Conservation (phyloP, 495 filamentous ascomycete genomes). For the Tuber magnatum region DNA sequence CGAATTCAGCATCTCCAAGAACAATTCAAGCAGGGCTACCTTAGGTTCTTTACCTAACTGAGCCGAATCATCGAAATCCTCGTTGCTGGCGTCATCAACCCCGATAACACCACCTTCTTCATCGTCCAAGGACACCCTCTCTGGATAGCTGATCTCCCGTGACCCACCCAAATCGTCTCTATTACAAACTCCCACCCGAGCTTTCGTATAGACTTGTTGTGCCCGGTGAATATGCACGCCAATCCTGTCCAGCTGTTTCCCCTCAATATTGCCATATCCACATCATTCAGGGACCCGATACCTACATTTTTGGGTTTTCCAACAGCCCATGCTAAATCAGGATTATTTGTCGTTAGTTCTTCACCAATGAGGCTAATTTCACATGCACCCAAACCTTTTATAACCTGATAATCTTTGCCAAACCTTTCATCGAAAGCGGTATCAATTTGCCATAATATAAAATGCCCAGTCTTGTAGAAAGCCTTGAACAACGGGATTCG, state of each 20-base stretch:
- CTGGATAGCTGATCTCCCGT: neutral
- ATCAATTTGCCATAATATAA: conserved; percentile 33
- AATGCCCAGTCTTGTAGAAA: conserved; percentile 5
- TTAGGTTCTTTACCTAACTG: conserved; percentile 13
- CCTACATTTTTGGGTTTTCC: neutral
- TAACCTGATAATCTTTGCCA: conserved; percentile 13
- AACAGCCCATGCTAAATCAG: conserved; percentile 18
- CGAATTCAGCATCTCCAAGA: neutral
- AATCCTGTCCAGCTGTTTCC: neutral
- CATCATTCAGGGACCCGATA: neutral
- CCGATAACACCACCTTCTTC: neutral
- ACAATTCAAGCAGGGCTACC: conserved; percentile 39
- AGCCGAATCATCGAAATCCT: conserved; percentile 2
- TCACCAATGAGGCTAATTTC: neutral
- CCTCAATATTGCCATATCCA: neutral
- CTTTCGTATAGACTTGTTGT: neutral
- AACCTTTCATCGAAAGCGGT: conserved; percentile 26
- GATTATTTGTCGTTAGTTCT: neutral
- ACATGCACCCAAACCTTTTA: conserved; percentile 18
- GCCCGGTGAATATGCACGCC: neutral
- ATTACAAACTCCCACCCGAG: neutral
- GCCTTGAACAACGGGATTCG: conserved; percentile 17
- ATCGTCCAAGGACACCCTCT: neutral
- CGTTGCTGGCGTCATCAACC: neutral
- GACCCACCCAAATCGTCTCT: neutral